These are phyloP conservation scores for Tagetes patula DNA, from an alignment of 129 eudicot genomes.

Conservation along the genomic window DNA sequence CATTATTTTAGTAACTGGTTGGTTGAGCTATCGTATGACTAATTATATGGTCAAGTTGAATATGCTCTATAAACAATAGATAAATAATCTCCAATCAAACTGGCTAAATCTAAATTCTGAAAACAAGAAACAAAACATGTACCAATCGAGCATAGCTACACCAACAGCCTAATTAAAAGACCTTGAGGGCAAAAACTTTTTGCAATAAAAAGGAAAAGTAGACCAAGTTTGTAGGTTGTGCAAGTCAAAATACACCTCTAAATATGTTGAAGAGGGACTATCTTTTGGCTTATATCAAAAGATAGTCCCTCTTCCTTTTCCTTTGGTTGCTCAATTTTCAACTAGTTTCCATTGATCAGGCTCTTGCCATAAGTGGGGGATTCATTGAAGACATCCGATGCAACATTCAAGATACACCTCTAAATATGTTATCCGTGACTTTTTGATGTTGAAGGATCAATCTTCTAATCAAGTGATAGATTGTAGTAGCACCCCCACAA, in stretches of 20 bases:
- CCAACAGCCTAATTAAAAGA: background rate
- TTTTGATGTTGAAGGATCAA: background rate
- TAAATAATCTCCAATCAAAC: background rate
- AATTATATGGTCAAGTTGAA: conserved; percentile 6
- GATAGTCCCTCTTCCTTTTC: background rate
- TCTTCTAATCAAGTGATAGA: too few species aligned
- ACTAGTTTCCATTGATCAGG: background rate
- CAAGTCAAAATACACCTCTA: background rate
- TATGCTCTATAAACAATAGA: background rate
- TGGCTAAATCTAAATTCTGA: background rate
- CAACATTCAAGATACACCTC: conserved; percentile 7
- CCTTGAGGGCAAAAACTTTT: background rate
- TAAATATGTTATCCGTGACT: background rate
- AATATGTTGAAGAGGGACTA: background rate
- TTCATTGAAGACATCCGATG: conserved; percentile 3
- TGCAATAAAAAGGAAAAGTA: too few species aligned
- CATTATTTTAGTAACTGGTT: background rate
- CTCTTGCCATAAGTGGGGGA: background rate
- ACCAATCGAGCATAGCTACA: background rate
- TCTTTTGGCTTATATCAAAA: background rate
- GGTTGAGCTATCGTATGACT: conserved; percentile 7
- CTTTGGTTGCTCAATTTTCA: background rate
- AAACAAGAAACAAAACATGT: conserved; percentile 5
- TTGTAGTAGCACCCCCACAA: too few species aligned
- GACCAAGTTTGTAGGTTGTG: background rate